These are phyloP conservation scores for Trametes gibbosa DNA, from an alignment of 768 basidiomycete species.

Conservation along the genomic window DNA sequence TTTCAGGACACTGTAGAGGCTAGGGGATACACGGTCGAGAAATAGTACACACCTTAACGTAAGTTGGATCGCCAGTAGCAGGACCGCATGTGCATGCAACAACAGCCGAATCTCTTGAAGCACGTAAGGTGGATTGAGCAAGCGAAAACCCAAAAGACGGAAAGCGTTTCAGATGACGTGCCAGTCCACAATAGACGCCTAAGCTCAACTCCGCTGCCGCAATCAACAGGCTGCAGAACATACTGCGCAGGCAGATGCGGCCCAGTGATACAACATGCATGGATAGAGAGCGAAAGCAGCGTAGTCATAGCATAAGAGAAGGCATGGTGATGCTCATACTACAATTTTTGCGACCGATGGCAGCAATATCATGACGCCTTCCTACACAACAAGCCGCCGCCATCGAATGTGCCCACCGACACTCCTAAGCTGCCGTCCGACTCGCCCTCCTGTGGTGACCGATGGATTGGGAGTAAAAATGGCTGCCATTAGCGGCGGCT, in stretches of 20 bases:
- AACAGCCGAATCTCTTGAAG: too few species aligned
- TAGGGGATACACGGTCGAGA: too few species aligned
- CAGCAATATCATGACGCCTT: slow-evolving; percentile 24
- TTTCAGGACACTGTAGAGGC: too few species aligned
- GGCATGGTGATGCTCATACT: slow-evolving; percentile 30
- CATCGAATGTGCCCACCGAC: slow-evolving; percentile 16
- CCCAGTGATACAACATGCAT: not conserved
- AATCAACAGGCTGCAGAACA: too few species aligned
- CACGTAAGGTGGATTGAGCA: too few species aligned
- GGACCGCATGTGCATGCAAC: too few species aligned
- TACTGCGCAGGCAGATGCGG: not conserved
- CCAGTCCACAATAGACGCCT: too few species aligned
- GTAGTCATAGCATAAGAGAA: slow-evolving; percentile 29
- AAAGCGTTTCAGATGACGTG: too few species aligned
- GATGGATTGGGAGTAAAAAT: not conserved
- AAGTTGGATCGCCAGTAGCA: too few species aligned
- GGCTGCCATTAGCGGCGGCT: not conserved
- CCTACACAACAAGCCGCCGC: slow-evolving; percentile 17
- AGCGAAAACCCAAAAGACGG: too few species aligned
- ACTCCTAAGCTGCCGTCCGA: slow-evolving; percentile 8
- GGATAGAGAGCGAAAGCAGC: slow-evolving; percentile 9
- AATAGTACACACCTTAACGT: too few species aligned
- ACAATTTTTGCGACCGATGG: slow-evolving; percentile 30
- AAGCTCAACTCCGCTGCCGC: too few species aligned
- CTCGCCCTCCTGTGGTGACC: slow-evolving; percentile 1